A percentile compares a stretch with the other conserved stretches of the same genome.
These are phyloP conservation scores for Penicillium sp. DNA, from an alignment of 2,329 filamentous ascomycete genomes.

Conservation along the genomic window DNA sequence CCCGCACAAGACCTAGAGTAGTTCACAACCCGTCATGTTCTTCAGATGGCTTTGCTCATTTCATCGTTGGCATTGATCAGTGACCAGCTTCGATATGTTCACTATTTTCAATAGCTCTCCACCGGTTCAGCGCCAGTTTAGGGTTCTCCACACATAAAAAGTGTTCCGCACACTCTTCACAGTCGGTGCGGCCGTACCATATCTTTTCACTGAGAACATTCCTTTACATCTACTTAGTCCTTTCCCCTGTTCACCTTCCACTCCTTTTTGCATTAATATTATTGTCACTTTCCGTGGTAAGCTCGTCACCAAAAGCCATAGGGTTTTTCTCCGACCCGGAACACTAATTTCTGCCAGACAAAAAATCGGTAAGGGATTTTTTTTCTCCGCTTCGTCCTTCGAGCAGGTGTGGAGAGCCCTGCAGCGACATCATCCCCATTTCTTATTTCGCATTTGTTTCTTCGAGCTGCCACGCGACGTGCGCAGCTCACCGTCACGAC, in stretches of 20 bases:
- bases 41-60: neutral
- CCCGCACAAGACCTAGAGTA: no score
- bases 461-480: slow-evolving; percentile 45
- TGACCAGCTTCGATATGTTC: neutral
- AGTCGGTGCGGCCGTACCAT: neutral
- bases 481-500: slow-evolving; percentile 50
- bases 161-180: neutral
- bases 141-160: neutral
- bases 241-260: neutral
- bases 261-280: neutral
- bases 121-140: neutral
- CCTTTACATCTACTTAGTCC: neutral
- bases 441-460: slow-evolving; percentile 12
- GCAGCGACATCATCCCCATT: neutral
- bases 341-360: slow-evolving; percentile 22
- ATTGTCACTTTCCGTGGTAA: neutral
- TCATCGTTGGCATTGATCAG: neutral
- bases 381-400: slow-evolving; percentile 11
- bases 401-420: slow-evolving; percentile 3
- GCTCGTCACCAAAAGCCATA: neutral
- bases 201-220: neutral
- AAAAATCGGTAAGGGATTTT: slow-evolving; percentile 2
- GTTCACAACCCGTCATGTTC: no score
- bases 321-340: slow-evolving; percentile 15
- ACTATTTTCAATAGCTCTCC: neutral